phyloP scores from a whole-genome alignment of 2,329 filamentous ascomycete genomes.

The Cytospora paraplurivora region DNA sequence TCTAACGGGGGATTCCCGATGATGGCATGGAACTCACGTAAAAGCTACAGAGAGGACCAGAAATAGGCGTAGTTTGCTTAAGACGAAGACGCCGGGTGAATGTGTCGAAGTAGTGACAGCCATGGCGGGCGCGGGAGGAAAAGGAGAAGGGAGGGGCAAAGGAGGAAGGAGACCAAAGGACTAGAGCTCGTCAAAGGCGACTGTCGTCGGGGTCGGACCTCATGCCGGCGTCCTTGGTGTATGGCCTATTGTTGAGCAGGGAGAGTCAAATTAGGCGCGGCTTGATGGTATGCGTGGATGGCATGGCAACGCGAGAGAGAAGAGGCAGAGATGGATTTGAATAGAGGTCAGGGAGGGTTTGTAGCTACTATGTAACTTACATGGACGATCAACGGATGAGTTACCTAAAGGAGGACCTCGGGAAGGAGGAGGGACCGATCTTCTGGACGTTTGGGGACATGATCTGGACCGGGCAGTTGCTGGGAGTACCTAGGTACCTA shows the following conservation, averaged over 20 bases:
- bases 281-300: not conserved
- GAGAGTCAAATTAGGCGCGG: slow-evolving; percentile 1
- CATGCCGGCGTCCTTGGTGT: not conserved
- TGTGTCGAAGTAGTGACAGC: slow-evolving; percentile 25
- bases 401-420: not conserved
- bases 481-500: no score
- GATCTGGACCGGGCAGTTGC: not conserved
- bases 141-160: not conserved
- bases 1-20: not conserved
- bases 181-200: not conserved
- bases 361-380: no score
- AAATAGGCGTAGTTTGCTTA: slow-evolving; percentile 42
- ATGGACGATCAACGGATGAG: slow-evolving; percentile 3
- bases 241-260: not conserved
- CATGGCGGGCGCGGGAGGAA: slow-evolving; percentile 29
- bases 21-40: slow-evolving; percentile 40
- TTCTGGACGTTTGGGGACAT: no score
- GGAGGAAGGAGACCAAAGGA: not conserved
- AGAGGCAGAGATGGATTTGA: not conserved
- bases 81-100: slow-evolving; percentile 33
- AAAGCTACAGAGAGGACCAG: slow-evolving; percentile 40
- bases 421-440: no score
- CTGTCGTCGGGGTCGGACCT: not conserved
- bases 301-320: not conserved
- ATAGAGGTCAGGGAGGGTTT: slow-evolving; percentile 13